Percentiles rank a stretch among this genome's conserved stretches.
Evolutionary conservation across 2,329 filamentous ascomycete species (phyloP).

Genomic region (Calonectria multiphialidica): DNA sequence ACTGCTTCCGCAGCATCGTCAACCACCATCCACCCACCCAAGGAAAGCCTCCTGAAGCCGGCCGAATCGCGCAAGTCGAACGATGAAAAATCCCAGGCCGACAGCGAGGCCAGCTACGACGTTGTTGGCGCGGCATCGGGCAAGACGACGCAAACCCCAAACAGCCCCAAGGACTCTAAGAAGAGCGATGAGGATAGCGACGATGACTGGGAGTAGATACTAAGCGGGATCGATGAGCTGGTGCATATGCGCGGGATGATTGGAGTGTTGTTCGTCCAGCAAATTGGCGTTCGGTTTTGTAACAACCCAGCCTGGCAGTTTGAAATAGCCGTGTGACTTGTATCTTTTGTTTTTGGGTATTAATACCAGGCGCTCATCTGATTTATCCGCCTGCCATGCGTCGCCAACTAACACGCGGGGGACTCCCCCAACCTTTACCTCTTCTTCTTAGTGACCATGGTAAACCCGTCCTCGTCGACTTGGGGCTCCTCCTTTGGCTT

Average conservation of each 20-base stretch:
- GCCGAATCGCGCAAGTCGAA: slow-evolving; percentile 79
- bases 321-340: slow-evolving; percentile 31
- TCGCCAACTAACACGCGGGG: slow-evolving; percentile 13
- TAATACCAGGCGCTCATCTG: slow-evolving; percentile 38
- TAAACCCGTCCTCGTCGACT: slow-evolving; percentile 86
- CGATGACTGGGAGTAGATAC: slow-evolving; percentile 80
- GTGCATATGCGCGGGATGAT: slow-evolving; percentile 27
- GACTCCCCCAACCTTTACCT: slow-evolving; percentile 54
- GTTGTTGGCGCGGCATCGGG: slow-evolving; percentile 85
- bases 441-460: slow-evolving; percentile 79
- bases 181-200: slow-evolving; percentile 61
- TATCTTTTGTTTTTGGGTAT: slow-evolving; percentile 45
- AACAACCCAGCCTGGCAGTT: slow-evolving; percentile 33
- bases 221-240: slow-evolving; percentile 8
- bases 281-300: slow-evolving; percentile 49
- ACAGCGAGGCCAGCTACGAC: slow-evolving; percentile 97
- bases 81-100: slow-evolving; percentile 89
- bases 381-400: slow-evolving; percentile 17
- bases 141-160: slow-evolving; percentile 81
- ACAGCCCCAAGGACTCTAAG: slow-evolving; percentile 69
- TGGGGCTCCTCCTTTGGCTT: slow-evolving; percentile 77
- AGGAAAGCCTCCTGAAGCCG: slow-evolving; percentile 67
- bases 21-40: slow-evolving; percentile 69
- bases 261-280: slow-evolving; percentile 38
- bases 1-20: slow-evolving; percentile 68